Evolutionary conservation across 192 early-diverging fungal species (phyloP), one percentile per base, ranked within the genome.

Genomic region (Thamnidium elegans): DNA sequence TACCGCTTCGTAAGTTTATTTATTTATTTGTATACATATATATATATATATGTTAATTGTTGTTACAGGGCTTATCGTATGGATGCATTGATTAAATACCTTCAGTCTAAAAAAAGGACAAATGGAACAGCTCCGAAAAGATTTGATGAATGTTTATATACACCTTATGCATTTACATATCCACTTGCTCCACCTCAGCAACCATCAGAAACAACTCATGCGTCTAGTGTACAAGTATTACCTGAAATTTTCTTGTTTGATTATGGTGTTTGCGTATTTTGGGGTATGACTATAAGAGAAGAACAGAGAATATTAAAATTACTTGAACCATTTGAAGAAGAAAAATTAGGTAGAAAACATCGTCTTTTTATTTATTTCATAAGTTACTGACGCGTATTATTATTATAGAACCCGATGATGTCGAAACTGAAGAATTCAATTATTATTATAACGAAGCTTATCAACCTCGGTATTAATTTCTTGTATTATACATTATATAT

Each of bases 241-340:
- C 79, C 83, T 34, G 93, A 96, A 73, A 75, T 92, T 50, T 87
- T 96, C 67, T 85, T 89, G 55, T 96, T 99, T 74, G 94, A 95
- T 69, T 96, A 95, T 71, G 94, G 94, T 39, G 94, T 96, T 7
- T 85, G 93, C 13, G 96, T 99, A 0, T 90, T 99, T 67, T 99
- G 96, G 96, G 94, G 94, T 34, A 91, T 96, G 86, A 83, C 86
- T 26, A 87, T 89, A 60, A 71, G 81, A 20, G 94, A 99, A 64
- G 94, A 97, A 62, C 74, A 81, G 21, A 75, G 80, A 50, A 73
- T 96, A 39, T 76, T 99, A 47, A 77, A 78, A 14, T 91, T 92
- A 62, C 71, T 97, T 1, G 67, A 74, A 14, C 73, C 78, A 1
- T 92, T 92, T 73, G 87, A 91, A 58, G 88, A 92, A 50, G 94